Evolutionary conservation across 2,329 filamentous ascomycete species (phyloP).

Genomic region (Beauveria bassiana): DNA sequence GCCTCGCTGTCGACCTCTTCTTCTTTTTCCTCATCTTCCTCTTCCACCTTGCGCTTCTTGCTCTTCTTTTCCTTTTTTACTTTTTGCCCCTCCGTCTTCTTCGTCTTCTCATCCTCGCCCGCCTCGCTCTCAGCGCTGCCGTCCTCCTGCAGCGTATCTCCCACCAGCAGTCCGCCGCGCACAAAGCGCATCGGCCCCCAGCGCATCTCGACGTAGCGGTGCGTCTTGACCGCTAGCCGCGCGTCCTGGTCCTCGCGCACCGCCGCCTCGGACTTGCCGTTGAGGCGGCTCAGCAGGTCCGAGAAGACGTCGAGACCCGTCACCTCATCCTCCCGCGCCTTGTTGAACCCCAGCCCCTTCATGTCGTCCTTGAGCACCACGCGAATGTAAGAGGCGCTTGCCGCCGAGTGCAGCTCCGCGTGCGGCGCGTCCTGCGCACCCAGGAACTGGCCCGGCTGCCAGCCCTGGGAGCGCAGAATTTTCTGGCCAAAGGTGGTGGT

Average conservation of each 20-base stretch:
- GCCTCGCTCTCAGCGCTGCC: conserved; percentile 13
- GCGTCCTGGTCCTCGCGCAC: conserved; percentile 62
- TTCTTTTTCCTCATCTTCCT: conserved; percentile 18
- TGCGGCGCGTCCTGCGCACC: conserved; percentile 72
- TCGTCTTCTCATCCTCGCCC: conserved; percentile 26
- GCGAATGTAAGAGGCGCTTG: conserved; percentile 77
- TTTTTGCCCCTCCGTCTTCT: conserved; percentile 18
- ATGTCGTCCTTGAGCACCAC: conserved; percentile 85
- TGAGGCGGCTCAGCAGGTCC: conserved; percentile 77
- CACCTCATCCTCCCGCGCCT: conserved; percentile 65
- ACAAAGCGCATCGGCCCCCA: conserved; percentile 83
- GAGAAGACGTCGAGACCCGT: conserved; percentile 85
- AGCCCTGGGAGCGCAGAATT: conserved; percentile 82
- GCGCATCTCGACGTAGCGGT: conserved; percentile 64
- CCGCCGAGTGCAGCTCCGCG: conserved; percentile 66
- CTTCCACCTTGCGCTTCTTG: conserved; percentile 32
- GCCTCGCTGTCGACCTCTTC: conserved; percentile 20
- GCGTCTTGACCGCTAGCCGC: conserved; percentile 62
- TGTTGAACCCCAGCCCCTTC: conserved; percentile 77
- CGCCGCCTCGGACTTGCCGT: conserved; percentile 73
- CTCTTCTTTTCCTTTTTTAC: conserved; percentile 30
- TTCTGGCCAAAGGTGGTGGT: conserved; percentile 80
- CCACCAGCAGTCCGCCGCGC: conserved; percentile 64
- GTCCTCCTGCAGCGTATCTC: conserved; percentile 43
- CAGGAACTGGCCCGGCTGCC: conserved; percentile 77